Conservation (phyloP, 2,329 filamentous ascomycete species). For the Curvularia eragrostidis region DNA sequence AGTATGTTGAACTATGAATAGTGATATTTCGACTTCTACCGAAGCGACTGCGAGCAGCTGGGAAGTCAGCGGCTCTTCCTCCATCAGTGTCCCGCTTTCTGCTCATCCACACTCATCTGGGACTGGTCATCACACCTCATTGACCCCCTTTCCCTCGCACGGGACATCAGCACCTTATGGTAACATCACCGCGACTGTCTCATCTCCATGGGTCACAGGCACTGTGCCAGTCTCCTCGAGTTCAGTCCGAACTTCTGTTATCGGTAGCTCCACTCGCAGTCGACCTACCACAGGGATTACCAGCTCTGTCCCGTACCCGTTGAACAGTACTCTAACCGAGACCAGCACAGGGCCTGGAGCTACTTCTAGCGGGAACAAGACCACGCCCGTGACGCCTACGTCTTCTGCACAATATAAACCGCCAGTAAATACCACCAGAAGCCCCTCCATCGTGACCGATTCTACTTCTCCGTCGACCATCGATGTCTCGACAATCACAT, state of each 20-base stretch:
- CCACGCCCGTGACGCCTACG: background rate
- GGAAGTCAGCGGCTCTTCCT: constrained; percentile 15
- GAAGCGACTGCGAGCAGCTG: constrained; percentile 31
- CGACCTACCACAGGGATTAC: background rate
- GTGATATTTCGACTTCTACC: constrained; percentile 16
- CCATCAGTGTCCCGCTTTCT: constrained; percentile 12
- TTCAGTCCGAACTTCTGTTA: constrained; percentile 2
- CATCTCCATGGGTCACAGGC: constrained; percentile 13
- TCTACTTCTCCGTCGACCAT: constrained; percentile 4
- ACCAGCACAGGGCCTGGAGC: constrained; percentile 5
- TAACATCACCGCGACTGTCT: constrained; percentile 14
- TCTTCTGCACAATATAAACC: constrained; percentile 18
- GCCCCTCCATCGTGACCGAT: background rate
- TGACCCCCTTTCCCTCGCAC: background rate
- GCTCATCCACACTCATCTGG: constrained; percentile 18
- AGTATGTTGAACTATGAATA: constrained; percentile 13
- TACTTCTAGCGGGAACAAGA: constrained; percentile 5
- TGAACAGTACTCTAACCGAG: constrained; percentile 11
- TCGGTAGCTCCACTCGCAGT: background rate
- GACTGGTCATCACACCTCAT: constrained; percentile 8
- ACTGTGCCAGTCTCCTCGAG: constrained; percentile 6
- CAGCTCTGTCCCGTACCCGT: constrained; percentile 4
- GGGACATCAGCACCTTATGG: constrained; percentile 18
- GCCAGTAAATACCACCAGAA: constrained; percentile 10
- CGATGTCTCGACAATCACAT: constrained; percentile 10